Percentiles rank a stretch among this genome's conserved stretches.
Evolutionary conservation across 805 yeast genomes (phyloP).

Genomic region (Lachancea waltii): DNA sequence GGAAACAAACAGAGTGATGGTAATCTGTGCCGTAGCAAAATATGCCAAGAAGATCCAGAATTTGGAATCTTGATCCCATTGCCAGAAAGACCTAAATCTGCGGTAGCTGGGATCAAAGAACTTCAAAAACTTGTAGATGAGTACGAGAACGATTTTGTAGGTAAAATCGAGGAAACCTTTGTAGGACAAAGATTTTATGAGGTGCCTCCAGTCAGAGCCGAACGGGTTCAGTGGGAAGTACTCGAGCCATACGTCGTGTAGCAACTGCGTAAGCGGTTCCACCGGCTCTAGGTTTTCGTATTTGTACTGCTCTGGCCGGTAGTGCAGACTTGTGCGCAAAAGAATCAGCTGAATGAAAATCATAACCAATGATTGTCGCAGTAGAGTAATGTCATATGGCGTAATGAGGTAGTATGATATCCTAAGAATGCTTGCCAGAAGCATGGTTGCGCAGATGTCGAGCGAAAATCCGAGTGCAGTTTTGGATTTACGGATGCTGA

Average conservation of each 20-base stretch:
- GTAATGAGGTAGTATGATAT: conserved; percentile 70
- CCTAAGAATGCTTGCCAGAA: conserved; percentile 65
- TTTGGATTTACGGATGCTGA: conserved; percentile 54
- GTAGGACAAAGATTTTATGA: conserved; percentile 19
- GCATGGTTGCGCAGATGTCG: conserved; percentile 91
- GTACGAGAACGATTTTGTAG: conserved; percentile 23
- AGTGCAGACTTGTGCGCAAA: conserved; percentile 54
- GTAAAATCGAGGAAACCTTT: conserved; percentile 18
- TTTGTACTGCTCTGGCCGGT: conserved; percentile 43
- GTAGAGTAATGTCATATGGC: conserved; percentile 73
- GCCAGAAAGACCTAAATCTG: conserved; percentile 74
- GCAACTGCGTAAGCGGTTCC: conserved; percentile 26
- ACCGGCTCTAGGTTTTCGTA: conserved; percentile 34
- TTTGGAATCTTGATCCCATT: conserved; percentile 57
- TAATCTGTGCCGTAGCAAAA: conserved; percentile 38
- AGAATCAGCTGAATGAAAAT: conserved; percentile 66
- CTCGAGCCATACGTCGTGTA: conserved; percentile 31
- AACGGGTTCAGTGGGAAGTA: conserved; percentile 27
- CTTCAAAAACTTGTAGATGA: conserved; percentile 39
- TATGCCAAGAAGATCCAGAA: conserved; percentile 59
- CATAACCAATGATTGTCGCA: conserved; percentile 81
- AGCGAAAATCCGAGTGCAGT: conserved; percentile 77
- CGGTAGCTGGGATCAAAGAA: conserved; percentile 65
- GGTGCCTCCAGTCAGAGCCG: conserved; percentile 27
- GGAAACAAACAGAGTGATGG: conserved; percentile 27